phyloP scores from a whole-genome alignment of 108 stramenopile species.

The Discostella pseudostelligera region DNA sequence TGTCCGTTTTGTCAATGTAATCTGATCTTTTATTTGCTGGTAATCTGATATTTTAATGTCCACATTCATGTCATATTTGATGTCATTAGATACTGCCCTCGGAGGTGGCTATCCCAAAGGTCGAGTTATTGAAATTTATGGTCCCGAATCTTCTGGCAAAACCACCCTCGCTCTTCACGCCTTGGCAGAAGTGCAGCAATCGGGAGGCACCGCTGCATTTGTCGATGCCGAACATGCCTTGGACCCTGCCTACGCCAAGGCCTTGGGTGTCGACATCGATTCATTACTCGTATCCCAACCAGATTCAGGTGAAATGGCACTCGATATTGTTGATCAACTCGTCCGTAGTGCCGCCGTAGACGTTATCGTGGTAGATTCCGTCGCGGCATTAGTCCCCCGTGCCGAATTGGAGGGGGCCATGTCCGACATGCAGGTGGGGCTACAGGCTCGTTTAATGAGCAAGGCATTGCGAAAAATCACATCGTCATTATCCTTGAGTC shows the following conservation, averaged over 20 bases:
- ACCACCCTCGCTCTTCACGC: slow-evolving; percentile 97
- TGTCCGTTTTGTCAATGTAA: neutral
- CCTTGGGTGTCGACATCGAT: slow-evolving; percentile 88
- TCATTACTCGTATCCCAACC: slow-evolving; percentile 90
- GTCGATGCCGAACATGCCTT: slow-evolving; percentile 98
- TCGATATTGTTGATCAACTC: slow-evolving; percentile 96
- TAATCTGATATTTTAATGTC: no score
- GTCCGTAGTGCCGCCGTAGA: slow-evolving; percentile 90
- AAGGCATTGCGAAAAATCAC: slow-evolving; percentile 97
- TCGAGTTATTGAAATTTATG: slow-evolving; percentile 94
- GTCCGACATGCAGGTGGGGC: slow-evolving; percentile 86
- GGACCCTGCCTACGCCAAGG: slow-evolving; percentile 87
- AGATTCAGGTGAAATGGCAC: slow-evolving; percentile 96
- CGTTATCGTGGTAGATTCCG: slow-evolving; percentile 93
- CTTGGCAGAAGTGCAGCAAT: slow-evolving; percentile 86
- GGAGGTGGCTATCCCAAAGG: slow-evolving; percentile 86
- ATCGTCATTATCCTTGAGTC: slow-evolving; percentile 73
- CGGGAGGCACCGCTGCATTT: slow-evolving; percentile 91
- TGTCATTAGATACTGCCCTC: slow-evolving; percentile 59
- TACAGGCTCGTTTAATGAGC: slow-evolving; percentile 95
- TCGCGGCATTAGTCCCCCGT: slow-evolving; percentile 94
- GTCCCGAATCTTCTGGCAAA: slow-evolving; percentile 94
- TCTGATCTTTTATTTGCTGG: neutral
- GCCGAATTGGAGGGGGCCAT: slow-evolving; percentile 94
- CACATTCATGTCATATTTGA: neutral